These are phyloP conservation scores for Hyphodiscus sp. DNA, from an alignment of 2,329 filamentous ascomycete species.

Conservation along the genomic window DNA sequence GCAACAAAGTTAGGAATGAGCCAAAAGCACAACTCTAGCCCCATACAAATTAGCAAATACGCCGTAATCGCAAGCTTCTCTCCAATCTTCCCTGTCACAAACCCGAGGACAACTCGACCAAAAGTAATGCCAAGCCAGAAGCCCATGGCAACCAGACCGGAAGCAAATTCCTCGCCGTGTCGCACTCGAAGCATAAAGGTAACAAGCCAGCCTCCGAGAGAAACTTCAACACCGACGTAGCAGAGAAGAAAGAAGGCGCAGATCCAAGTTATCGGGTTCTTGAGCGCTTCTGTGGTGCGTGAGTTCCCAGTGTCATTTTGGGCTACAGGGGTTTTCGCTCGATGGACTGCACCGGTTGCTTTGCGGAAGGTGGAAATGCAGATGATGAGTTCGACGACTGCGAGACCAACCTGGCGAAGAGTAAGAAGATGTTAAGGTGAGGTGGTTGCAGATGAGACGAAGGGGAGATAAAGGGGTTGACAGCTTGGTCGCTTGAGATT, in stretches of 20 bases:
- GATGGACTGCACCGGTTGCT: conserved; percentile 51
- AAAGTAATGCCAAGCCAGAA: conserved; percentile 82
- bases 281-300: conserved; percentile 28
- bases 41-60: conserved; percentile 61
- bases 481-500: neutral
- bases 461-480: neutral
- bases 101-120: conserved; percentile 67
- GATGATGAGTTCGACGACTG: conserved; percentile 47
- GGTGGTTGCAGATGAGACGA: neutral
- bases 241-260: conserved; percentile 65
- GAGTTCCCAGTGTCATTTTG: conserved; percentile 7
- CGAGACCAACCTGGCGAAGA: conserved; percentile 41
- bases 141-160: conserved; percentile 70
- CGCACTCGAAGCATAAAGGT: conserved; percentile 84
- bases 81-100: conserved; percentile 67
- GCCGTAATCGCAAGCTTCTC: conserved; percentile 60
- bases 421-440: neutral
- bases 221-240: conserved; percentile 75
- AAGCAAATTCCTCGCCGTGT: conserved; percentile 60
- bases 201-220: conserved; percentile 72
- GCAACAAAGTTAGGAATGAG: conserved; percentile 70
- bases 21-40: conserved; percentile 70
- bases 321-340: conserved; percentile 43
- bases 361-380: conserved; percentile 54
- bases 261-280: conserved; percentile 56